Evolutionary conservation across 2,329 filamentous ascomycete species (phyloP).

Genomic region (Talaromyces islandicus): DNA sequence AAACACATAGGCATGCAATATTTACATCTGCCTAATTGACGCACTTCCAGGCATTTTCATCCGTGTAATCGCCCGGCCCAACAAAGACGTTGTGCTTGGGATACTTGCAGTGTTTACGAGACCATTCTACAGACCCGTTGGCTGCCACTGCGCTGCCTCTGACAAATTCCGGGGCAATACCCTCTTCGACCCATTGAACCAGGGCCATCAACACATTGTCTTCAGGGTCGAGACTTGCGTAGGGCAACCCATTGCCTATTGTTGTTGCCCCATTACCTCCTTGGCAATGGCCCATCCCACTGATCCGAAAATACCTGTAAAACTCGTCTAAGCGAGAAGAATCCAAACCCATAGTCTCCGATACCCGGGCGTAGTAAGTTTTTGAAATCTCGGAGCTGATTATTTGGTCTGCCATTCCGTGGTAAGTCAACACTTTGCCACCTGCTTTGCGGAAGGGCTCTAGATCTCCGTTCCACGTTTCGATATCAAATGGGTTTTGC

Average conservation of each 20-base stretch:
- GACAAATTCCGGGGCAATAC: constrained; percentile 19
- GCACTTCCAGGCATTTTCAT: constrained; percentile 30
- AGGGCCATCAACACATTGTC: constrained; percentile 47
- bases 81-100: constrained; percentile 26
- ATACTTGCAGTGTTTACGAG: constrained; percentile 42
- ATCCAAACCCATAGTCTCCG: constrained; percentile 28
- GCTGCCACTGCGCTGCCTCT: constrained; percentile 26
- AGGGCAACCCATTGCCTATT: not conserved
- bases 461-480: constrained; percentile 34
- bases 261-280: constrained; percentile 37
- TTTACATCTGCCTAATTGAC: constrained; percentile 7
- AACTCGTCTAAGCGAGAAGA: constrained; percentile 32
- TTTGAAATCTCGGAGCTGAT: constrained; percentile 48
- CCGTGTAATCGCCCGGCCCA: constrained; percentile 26
- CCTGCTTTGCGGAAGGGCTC: constrained; percentile 28
- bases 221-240: constrained; percentile 26
- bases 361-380: constrained; percentile 47
- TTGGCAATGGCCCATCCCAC: constrained; percentile 49
- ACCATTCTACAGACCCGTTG: constrained; percentile 25
- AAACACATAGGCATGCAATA: not conserved
- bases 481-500: constrained; percentile 23
- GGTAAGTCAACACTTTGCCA: constrained; percentile 41
- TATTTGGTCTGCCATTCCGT: constrained; percentile 40
- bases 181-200: constrained; percentile 37
- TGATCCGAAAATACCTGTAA: constrained; percentile 48